These are phyloP conservation scores for Pythium scleroteichum DNA, from an alignment of 352 stramenopile species.

Conservation along the genomic window DNA sequence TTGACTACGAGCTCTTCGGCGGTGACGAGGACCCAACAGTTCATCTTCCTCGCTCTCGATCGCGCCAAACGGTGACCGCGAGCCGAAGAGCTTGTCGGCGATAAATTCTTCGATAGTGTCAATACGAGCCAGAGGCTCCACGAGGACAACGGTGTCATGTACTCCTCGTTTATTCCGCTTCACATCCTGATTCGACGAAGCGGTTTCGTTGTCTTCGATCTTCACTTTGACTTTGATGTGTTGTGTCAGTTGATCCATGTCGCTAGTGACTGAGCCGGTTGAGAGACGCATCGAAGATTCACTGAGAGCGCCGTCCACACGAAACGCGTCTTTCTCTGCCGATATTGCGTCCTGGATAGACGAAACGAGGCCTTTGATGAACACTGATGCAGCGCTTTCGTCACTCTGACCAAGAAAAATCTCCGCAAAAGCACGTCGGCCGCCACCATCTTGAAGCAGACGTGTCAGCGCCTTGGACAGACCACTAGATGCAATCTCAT, in stretches of 20 bases:
- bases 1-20: constrained; percentile 30
- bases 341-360: constrained; percentile 65
- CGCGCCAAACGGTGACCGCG: constrained; percentile 37
- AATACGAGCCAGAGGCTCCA: constrained; percentile 73
- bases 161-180: constrained; percentile 42
- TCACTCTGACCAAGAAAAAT: constrained; percentile 21
- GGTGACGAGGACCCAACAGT: constrained; percentile 5
- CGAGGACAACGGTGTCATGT: constrained; percentile 71
- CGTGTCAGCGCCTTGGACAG: constrained; percentile 46
- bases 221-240: constrained; percentile 75
- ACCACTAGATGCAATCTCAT: constrained; percentile 63
- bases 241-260: constrained; percentile 66
- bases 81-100: constrained; percentile 60
- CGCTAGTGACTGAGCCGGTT: constrained; percentile 32
- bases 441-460: constrained; percentile 31
- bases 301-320: constrained; percentile 21
- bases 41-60: constrained; percentile 32
- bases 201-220: constrained; percentile 45
- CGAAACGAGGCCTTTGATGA: constrained; percentile 36
- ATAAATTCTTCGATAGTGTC: constrained; percentile 84
- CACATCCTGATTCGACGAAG: constrained; percentile 16
- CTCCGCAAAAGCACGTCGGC: constrained; percentile 38
- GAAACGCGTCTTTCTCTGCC: constrained; percentile 61
- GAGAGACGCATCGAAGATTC: constrained; percentile 12
- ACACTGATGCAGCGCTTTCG: background rate